These are phyloP conservation scores for Nannochloropsis salina DNA, from an alignment of 108 stramenopile genomes.

Conservation along the genomic window DNA sequence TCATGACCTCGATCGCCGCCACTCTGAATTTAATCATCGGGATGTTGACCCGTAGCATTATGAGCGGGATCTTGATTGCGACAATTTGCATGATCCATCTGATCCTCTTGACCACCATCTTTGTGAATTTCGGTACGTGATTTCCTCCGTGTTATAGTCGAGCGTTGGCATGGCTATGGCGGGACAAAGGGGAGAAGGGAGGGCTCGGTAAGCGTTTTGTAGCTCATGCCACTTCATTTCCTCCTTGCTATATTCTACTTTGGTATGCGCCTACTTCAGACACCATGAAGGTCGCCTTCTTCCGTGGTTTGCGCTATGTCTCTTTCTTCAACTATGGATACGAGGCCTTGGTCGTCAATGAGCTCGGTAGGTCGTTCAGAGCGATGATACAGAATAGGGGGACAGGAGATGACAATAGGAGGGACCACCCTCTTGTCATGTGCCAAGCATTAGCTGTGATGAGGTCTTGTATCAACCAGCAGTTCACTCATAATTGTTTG, in stretches of 20 bases:
- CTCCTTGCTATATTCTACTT: too few relatives aligned
- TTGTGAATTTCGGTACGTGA: background rate
- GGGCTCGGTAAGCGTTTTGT: too few relatives aligned
- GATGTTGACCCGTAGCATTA: background rate
- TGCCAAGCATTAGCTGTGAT: too few relatives aligned
- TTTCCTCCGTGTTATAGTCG: too few relatives aligned
- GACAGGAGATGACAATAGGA: too few relatives aligned
- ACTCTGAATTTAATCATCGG: background rate
- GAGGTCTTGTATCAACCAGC: too few relatives aligned
- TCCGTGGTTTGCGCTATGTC: background rate
- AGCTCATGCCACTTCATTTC: too few relatives aligned
- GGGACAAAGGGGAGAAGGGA: too few relatives aligned
- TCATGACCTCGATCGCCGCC: background rate
- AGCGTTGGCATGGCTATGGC: too few relatives aligned
- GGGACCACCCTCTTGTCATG: too few relatives aligned
- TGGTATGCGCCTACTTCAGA: background rate
- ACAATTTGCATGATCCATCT: conserved; percentile 5
- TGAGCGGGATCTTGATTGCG: background rate
- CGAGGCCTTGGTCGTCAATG: background rate
- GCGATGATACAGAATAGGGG: background rate
- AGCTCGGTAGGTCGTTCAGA: background rate
- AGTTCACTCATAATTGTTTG: too few relatives aligned
- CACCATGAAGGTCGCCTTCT: background rate
- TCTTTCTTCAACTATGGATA: conserved; percentile 14
- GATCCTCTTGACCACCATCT: background rate